Evolutionary conservation across 352 stramenopile species (phyloP), one percentile per base, ranked within the genome.

Genomic region (Globisporangium cystogenes): DNA sequence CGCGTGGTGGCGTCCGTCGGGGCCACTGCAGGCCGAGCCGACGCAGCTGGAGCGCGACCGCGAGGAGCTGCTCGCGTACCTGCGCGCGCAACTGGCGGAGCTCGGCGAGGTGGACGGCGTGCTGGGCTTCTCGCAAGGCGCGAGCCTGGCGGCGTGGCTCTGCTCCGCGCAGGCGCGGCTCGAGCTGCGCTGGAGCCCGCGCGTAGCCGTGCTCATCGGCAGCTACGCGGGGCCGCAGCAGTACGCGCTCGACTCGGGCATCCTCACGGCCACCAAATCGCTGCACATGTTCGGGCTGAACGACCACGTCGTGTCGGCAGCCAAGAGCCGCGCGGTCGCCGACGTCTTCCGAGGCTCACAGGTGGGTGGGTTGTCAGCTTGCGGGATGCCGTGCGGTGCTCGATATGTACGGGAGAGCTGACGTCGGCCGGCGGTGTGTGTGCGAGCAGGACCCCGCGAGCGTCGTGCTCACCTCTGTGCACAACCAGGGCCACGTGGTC

Each of bases 41-140:
- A 12, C 31, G 31, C 31, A 36, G 31, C 31, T 36, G 8, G 8
- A 36, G 31, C 31, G 31, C 31, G 31, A 36, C 31, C 31, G 31
- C 31, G 31, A 36, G 31, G 31, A 36, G 31, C 31, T 36, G 4
- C 31, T 36, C 31, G 11, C 31, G 8, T 36, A 12, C 31, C 8
- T 36, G 31, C 31, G 8, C 31, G 31, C 1, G 31, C 4, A 36
- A 14, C 4, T 36, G 31, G 62, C 65, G 4, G 68, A 82, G 47
- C 45, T 88, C 3, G 80, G 81, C 45, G 63, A 82, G 1, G 63
- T 92, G 18, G 83, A 94, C 49, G 82, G 73, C 33, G 79, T 94
- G 5, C 53, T 94, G n/a, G 83, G 83, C 4, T 94, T 94, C 57
- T 92, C 81, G 3, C 83, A 94, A 59, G 83, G 83, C 36, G 83